Conservation (phyloP, 768 basidiomycete species). For the Cyathus striatus region DNA sequence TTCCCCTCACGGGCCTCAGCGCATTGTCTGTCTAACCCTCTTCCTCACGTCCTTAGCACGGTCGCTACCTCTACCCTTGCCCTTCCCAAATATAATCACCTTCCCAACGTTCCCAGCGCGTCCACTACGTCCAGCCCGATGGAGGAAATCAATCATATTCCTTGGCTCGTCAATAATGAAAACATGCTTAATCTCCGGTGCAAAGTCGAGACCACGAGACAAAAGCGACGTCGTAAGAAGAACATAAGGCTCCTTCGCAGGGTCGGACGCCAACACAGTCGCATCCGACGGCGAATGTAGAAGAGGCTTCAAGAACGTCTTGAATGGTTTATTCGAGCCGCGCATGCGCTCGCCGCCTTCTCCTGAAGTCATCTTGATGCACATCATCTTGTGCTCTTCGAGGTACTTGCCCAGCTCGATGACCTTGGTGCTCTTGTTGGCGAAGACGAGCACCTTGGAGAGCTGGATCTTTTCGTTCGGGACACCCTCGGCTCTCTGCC, state of each 20-base stretch:
- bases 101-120: conserved; percentile 66
- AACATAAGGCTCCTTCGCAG: conserved; percentile 48
- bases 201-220: conserved; percentile 87
- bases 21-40: too few relatives aligned
- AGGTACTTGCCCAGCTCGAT: conserved; percentile 56
- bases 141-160: conserved; percentile 89
- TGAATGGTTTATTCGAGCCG: conserved; percentile 74
- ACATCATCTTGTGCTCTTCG: conserved; percentile 53
- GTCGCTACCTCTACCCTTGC: conserved; percentile 56
- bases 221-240: conserved; percentile 89
- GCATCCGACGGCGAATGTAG: conserved; percentile 4
- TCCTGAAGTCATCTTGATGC: conserved; percentile 60
- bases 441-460: conserved; percentile 78
- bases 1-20: too few relatives aligned
- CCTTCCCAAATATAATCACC: conserved; percentile 74
- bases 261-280: conserved; percentile 17
- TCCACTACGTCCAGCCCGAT: conserved; percentile 83
- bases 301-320: conserved; percentile 55
- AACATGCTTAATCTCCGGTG: conserved; percentile 70
- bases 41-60: conserved; percentile 45
- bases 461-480: conserved; percentile 23
- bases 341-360: conserved; percentile 51
- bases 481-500: conserved; percentile 8
- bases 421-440: conserved; percentile 71
- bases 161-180: conserved; percentile 86